Conservation (phyloP, 1,284 basidiomycete genomes). For the Austropuccinia psidii region DNA sequence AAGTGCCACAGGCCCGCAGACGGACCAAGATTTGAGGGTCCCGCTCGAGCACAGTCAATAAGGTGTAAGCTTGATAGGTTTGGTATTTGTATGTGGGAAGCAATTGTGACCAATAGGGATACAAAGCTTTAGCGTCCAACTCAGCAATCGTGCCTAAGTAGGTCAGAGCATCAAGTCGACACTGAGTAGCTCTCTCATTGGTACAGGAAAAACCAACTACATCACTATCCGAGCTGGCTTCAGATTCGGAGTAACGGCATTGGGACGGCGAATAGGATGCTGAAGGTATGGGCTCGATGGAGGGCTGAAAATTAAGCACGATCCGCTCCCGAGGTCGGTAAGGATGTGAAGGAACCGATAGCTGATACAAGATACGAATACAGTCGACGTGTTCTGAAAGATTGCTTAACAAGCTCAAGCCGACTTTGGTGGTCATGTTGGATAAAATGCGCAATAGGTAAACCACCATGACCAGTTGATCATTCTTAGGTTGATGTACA, state of each 20-base stretch:
- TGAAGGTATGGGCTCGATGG: background rate
- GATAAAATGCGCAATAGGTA: slow-evolving; percentile 21
- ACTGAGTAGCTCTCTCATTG: slow-evolving; percentile 10
- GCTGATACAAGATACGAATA: slow-evolving; percentile 26
- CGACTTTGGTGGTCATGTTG: slow-evolving; percentile 22
- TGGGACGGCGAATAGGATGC: background rate
- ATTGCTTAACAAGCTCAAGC: slow-evolving; percentile 19
- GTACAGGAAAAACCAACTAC: background rate
- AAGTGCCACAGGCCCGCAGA: slow-evolving; percentile 13
- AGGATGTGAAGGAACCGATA: background rate
- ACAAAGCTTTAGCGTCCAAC: slow-evolving; percentile 30
- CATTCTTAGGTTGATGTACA: background rate
- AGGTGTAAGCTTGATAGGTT: slow-evolving; percentile 24
- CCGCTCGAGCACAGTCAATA: slow-evolving; percentile 23
- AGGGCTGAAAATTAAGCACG: background rate
- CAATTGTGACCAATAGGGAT: slow-evolving; percentile 31
- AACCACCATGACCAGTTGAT: slow-evolving; percentile 1
- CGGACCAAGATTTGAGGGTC: slow-evolving; percentile 29
- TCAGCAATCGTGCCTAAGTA: slow-evolving; percentile 19
- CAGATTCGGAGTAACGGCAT: slow-evolving; percentile 2
- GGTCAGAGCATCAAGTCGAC: slow-evolving; percentile 25
- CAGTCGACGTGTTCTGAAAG: slow-evolving; percentile 16
- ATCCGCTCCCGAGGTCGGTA: background rate
- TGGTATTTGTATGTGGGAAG: slow-evolving; percentile 18
- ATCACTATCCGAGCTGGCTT: slow-evolving; percentile 2